phyloP scores from a whole-genome alignment of 495 filamentous ascomycete genomes.

The Cercophora samala region DNA sequence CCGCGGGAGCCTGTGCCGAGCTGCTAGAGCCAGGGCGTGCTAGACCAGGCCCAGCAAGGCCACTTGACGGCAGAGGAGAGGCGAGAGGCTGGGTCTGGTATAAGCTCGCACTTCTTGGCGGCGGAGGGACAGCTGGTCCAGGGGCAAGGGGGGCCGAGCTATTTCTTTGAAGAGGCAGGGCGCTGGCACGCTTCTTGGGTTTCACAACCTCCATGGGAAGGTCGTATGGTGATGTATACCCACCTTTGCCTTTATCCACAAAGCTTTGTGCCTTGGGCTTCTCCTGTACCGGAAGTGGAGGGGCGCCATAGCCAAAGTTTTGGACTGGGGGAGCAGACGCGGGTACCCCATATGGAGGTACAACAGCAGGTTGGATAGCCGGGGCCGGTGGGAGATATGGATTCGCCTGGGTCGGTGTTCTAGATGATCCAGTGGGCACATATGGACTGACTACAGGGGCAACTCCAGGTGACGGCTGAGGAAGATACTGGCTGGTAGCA shows the following conservation, averaged over 20 bases:
- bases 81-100: slow-evolving; percentile 13
- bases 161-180: slow-evolving; percentile 24
- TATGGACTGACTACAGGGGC: slow-evolving; percentile 23
- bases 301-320: slow-evolving; percentile 41
- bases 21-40: slow-evolving; percentile 33
- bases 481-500: slow-evolving; percentile 38
- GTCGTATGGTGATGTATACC: slow-evolving; percentile 92
- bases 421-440: slow-evolving; percentile 26
- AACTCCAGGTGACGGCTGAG: slow-evolving; percentile 19
- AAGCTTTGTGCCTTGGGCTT: slow-evolving; percentile 71
- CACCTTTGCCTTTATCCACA: slow-evolving; percentile 80
- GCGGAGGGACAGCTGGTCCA: slow-evolving; percentile 43
- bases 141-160: slow-evolving; percentile 38
- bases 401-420: slow-evolving; percentile 33
- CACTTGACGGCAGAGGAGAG: slow-evolving; percentile 37
- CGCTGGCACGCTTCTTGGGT: slow-evolving; percentile 57
- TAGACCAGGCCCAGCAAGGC: slow-evolving; percentile 33
- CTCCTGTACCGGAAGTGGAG: slow-evolving; percentile 38
- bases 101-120: slow-evolving; percentile 63
- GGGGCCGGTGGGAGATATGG: slow-evolving; percentile 32
- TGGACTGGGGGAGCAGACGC: slow-evolving; percentile 44
- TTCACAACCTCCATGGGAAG: slow-evolving; percentile 82
- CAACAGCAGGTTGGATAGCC: slow-evolving; percentile 28
- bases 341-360: slow-evolving; percentile 35
- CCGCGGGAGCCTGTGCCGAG: slow-evolving; percentile 29